phyloP scores from a whole-genome alignment of 257 asterid species.

The Solanum medicagineum region DNA sequence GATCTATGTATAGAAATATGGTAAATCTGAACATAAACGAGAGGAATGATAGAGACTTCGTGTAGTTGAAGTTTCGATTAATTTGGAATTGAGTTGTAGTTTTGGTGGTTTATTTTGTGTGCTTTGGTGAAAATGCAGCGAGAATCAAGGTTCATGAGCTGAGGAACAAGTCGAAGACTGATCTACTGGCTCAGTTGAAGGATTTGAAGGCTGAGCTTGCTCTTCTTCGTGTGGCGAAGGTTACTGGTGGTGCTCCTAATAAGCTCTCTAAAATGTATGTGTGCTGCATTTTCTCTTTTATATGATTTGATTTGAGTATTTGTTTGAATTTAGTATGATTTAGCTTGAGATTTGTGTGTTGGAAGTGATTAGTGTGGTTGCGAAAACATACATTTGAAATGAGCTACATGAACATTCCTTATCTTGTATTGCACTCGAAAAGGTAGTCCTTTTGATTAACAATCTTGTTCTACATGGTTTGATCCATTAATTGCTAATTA shows the following conservation, averaged over 20 bases:
- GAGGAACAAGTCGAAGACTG: slow-evolving; percentile 39
- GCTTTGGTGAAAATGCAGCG: slow-evolving; percentile 16
- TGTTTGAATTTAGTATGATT: neutral
- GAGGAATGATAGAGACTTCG: neutral
- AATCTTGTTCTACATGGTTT: neutral
- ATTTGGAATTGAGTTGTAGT: neutral
- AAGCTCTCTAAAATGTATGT: slow-evolving; percentile 39
- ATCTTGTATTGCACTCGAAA: neutral
- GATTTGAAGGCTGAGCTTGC: slow-evolving; percentile 51
- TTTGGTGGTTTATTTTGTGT: neutral
- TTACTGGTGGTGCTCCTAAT: slow-evolving; percentile 61
- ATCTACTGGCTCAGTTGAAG: slow-evolving; percentile 35
- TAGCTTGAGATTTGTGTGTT: neutral
- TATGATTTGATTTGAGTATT: neutral
- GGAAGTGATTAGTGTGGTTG: neutral
- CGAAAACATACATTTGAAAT: neutral
- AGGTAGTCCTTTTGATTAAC: neutral
- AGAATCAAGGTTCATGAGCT: slow-evolving; percentile 64
- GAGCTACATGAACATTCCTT: neutral
- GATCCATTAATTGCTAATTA: neutral
- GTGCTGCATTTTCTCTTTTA: neutral
- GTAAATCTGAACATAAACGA: neutral
- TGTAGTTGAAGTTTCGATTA: neutral
- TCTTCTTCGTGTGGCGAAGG: slow-evolving; percentile 46
- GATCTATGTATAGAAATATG: neutral